Conservation (phyloP, 108 stramenopile species). For the Stephanodiscus triporus region DNA sequence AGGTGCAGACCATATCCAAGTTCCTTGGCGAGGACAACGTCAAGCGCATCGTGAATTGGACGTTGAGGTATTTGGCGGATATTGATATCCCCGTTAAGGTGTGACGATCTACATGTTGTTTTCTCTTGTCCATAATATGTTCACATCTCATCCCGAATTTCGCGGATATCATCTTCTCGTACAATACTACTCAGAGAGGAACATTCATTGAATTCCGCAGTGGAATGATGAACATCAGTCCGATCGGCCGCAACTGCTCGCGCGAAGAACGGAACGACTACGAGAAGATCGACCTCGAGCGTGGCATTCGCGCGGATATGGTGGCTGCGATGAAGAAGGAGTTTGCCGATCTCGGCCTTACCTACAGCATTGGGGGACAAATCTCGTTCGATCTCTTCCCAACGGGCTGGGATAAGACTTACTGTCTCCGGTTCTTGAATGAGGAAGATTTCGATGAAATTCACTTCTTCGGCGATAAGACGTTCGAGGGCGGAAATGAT, state of each 20-base stretch:
- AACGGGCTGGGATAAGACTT: slow-evolving; percentile 99
- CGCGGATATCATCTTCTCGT: not conserved
- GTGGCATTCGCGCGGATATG: slow-evolving; percentile 90
- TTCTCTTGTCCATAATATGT: not conserved
- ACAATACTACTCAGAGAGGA: slow-evolving; percentile 71
- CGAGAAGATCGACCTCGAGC: slow-evolving; percentile 92
- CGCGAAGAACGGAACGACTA: slow-evolving; percentile 97
- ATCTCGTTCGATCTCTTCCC: slow-evolving; percentile 99
- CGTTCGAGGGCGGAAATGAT: slow-evolving; percentile 99
- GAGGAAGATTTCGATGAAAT: slow-evolving; percentile 94
- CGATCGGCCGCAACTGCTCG: slow-evolving; percentile 98
- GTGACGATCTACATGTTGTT: slow-evolving; percentile 11
- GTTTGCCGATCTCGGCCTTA: slow-evolving; percentile 91
- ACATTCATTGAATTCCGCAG: slow-evolving; percentile 99
- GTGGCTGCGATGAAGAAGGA: slow-evolving; percentile 92
- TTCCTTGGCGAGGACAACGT: slow-evolving; percentile 97
- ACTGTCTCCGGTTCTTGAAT: slow-evolving; percentile 88
- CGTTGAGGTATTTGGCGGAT: slow-evolving; percentile 86
- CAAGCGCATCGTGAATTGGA: slow-evolving; percentile 96
- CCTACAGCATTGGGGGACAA: slow-evolving; percentile 98
- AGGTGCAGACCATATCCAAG: slow-evolving; percentile 88
- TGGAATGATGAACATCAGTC: slow-evolving; percentile 99
- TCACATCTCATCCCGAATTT: not conserved
- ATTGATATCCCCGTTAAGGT: slow-evolving; percentile 96
- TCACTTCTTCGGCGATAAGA: slow-evolving; percentile 99